Evolutionary conservation across 2,329 filamentous ascomycete species (phyloP), one percentile per base, ranked within the genome.

Genomic region (Leptodontidium sp.): DNA sequence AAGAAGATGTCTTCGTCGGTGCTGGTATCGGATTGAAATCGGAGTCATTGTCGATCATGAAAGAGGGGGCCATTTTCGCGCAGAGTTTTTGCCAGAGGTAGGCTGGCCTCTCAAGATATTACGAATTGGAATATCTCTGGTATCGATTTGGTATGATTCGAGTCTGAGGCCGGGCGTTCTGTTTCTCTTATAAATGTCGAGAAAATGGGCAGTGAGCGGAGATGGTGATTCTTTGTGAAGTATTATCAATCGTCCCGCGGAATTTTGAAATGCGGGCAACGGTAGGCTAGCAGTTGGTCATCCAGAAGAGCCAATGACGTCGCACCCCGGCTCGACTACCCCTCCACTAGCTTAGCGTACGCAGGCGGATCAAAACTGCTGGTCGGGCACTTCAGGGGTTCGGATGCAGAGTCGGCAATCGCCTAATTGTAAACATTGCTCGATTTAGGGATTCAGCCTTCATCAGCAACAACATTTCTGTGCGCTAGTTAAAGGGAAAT

Each of bases 11-110:
- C 68, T 75, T 75, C 14, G 72, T 70, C 40, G 71, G 49, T 45
- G 70, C 40, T 24, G 62, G 26, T 12, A 67, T 64, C 66, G 73
- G 68, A 64, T 67, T 73, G 75, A 77, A 77, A 70, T 78, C 76
- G 68, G 75, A 75, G 67, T 69, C 65, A 63, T 75, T 77, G 64
- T 78, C 76, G 29, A 78, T 71, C 24, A 70, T 74, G 68, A 78
- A 65, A 26, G 76, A 75, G 67, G 76, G 76, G n/a, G 75, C 69
- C 75, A 77, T 77, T 55, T 61, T 71, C 67, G 62, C 58, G 64
- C 66, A 63, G 26, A 59, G 21, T 32, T 55, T 68, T 64, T 59
- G 63, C 43, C 50, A 21, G 21, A 49, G 62, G 49, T 43, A 49
- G 35, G 35, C 45, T 24, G 14, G 43, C 61, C 61, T 53, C 29